Evolutionary conservation across 1,139 yeast species (phyloP).

Genomic region (Taphrina deformans): DNA sequence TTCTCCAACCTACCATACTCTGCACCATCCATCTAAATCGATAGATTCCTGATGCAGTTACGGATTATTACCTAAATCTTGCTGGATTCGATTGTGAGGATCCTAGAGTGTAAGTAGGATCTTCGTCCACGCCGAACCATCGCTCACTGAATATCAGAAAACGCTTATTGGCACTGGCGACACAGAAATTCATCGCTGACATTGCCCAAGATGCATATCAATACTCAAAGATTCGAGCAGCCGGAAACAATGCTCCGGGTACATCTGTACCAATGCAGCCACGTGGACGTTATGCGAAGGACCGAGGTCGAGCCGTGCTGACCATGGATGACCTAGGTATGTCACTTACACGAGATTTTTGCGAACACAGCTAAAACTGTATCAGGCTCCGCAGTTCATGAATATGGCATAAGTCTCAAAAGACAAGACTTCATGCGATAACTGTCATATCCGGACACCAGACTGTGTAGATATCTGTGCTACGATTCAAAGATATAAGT

Average conservation of each 20-base stretch:
- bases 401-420: conserved; percentile 85
- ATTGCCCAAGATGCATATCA: conserved; percentile 97
- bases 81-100: conserved; percentile 87
- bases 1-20: not conserved
- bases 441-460: no score
- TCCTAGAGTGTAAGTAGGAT: conserved; percentile 54
- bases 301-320: conserved; percentile 72
- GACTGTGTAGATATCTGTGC: no score
- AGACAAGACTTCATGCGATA: conserved; percentile 95
- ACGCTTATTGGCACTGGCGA: conserved; percentile 87
- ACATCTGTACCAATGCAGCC: conserved; percentile 35
- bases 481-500: no score
- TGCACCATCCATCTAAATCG: not conserved
- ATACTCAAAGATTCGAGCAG: conserved; percentile 73
- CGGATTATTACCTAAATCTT: conserved; percentile 84
- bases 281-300: conserved; percentile 45
- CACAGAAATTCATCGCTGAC: conserved; percentile 91
- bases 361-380: not conserved
- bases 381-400: conserved; percentile 62
- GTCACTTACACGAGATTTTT: conserved; percentile 6
- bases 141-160: not conserved
- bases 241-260: conserved; percentile 36
- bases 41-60: conserved; percentile 91
- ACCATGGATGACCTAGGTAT: conserved; percentile 81
- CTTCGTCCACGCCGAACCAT: not conserved